A percentile compares a stretch with the other conserved stretches of the same genome.
These are phyloP conservation scores for Zizania palustris DNA, from an alignment of 202 grass and related monocot species.

Conservation along the genomic window DNA sequence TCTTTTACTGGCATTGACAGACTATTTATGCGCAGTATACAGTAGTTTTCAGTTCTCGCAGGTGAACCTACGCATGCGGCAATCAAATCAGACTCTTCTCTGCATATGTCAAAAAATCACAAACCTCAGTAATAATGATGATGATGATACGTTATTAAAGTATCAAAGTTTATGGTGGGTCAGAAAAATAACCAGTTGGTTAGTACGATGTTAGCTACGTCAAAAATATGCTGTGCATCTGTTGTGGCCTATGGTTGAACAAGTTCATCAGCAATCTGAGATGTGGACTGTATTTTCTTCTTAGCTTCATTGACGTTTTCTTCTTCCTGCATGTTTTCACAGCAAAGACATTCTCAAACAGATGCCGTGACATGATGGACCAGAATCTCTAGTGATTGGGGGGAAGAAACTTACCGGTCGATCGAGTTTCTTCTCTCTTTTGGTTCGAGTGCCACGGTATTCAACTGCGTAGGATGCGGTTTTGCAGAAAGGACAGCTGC, in stretches of 20 bases:
- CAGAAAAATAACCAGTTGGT: neutral
- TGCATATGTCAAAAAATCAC: neutral
- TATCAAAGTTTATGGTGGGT: neutral
- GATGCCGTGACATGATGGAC: neutral
- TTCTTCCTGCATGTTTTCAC: constrained; percentile 48
- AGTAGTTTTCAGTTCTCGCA: neutral
- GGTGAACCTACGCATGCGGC: neutral
- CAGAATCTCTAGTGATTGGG: neutral
- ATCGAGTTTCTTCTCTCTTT: constrained; percentile 50
- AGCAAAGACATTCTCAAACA: neutral
- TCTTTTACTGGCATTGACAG: constrained; percentile 15
- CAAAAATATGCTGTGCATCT: neutral
- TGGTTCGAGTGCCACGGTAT: constrained; percentile 47
- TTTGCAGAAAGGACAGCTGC: constrained; percentile 89
- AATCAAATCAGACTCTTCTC: constrained; percentile 3
- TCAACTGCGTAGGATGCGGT: constrained; percentile 60
- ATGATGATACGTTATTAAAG: neutral
- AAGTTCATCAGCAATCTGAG: constrained; percentile 8
- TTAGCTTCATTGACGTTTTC: constrained; percentile 45
- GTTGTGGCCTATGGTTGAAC: constrained; percentile 20
- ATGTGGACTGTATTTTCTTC: constrained; percentile 37
- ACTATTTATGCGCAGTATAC: constrained; percentile 15
- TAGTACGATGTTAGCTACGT: neutral
- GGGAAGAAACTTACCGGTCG: constrained; percentile 40
- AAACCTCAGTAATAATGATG: neutral